These are phyloP conservation scores for Populus nigra DNA, from an alignment of 345 rosid species.

Conservation along the genomic window DNA sequence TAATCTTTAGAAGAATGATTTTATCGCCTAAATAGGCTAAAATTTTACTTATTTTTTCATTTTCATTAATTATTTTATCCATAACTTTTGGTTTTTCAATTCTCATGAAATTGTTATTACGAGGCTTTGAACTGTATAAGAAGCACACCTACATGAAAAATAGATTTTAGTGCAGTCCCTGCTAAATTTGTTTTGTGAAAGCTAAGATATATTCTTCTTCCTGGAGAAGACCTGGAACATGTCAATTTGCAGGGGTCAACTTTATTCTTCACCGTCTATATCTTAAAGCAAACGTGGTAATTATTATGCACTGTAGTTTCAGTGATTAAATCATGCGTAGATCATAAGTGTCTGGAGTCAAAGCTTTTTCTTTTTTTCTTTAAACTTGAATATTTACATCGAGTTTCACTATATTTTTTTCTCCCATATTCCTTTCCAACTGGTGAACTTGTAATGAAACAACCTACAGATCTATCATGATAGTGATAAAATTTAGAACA, in stretches of 20 bases:
- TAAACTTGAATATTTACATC: neutral
- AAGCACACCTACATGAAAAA: neutral
- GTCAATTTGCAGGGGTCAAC: neutral
- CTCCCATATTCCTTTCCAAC: neutral
- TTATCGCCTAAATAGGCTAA: neutral
- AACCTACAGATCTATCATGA: neutral
- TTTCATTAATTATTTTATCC: neutral
- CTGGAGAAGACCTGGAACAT: neutral
- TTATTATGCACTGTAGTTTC: neutral
- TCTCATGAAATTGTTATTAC: neutral
- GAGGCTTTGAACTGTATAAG: neutral
- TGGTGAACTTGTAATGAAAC: neutral
- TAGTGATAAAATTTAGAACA: neutral
- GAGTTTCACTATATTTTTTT: neutral
- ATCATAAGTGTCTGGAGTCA: neutral
- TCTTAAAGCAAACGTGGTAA: neutral
- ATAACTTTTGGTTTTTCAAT: neutral
- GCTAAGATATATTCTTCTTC: neutral
- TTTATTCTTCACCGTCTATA: neutral
- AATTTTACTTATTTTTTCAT: neutral
- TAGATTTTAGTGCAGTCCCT: neutral
- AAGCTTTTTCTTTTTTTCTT: neutral
- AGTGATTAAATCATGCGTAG: slow-evolving; percentile 1
- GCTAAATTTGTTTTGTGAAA: neutral
- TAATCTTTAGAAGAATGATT: neutral